Evolutionary conservation across 2,329 filamentous ascomycete genomes (phyloP).

Genomic region (Cadophora sp.): DNA sequence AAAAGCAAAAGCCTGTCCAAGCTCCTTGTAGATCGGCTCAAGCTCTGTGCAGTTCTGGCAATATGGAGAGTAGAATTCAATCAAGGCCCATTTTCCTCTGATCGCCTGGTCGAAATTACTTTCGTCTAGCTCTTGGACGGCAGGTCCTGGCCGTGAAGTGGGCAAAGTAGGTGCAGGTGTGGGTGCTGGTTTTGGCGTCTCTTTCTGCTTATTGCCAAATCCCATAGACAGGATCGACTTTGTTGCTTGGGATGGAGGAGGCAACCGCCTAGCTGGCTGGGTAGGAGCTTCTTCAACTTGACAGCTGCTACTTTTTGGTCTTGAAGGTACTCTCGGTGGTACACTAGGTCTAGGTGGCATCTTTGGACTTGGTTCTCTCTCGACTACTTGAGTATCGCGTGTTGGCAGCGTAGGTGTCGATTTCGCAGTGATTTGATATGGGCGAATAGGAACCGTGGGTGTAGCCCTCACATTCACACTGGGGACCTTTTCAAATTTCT

Average conservation of each 20-base stretch:
- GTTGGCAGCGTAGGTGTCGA: constrained; percentile 48
- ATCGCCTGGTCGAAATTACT: constrained; percentile 88
- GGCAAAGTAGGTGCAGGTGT: constrained; percentile 25
- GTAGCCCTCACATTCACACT: constrained; percentile 48
- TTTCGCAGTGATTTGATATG: constrained; percentile 40
- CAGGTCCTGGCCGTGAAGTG: constrained; percentile 26
- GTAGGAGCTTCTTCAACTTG: constrained; percentile 24
- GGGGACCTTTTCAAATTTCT: constrained; percentile 46
- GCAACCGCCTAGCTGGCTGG: constrained; percentile 35
- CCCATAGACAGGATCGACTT: constrained; percentile 37
- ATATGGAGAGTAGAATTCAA: constrained; percentile 99
- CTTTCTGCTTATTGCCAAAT: constrained; percentile 37
- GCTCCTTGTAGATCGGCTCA: constrained; percentile 84
- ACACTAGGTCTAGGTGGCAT: constrained; percentile 44
- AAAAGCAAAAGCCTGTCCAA: constrained; percentile 77
- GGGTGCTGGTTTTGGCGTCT: constrained; percentile 33
- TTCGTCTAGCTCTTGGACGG: constrained; percentile 83
- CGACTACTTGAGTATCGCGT: constrained; percentile 30
- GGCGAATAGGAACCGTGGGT: constrained; percentile 44
- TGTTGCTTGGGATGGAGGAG: constrained; percentile 33
- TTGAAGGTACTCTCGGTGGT: constrained; percentile 52
- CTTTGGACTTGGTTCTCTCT: constrained; percentile 37
- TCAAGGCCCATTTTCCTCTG: constrained; percentile 89
- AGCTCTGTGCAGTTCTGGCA: constrained; percentile 96
- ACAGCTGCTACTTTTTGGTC: constrained; percentile 31